phyloP scores from a whole-genome alignment of 1,139 yeast species.

The Suhomyces yuchorum region DNA sequence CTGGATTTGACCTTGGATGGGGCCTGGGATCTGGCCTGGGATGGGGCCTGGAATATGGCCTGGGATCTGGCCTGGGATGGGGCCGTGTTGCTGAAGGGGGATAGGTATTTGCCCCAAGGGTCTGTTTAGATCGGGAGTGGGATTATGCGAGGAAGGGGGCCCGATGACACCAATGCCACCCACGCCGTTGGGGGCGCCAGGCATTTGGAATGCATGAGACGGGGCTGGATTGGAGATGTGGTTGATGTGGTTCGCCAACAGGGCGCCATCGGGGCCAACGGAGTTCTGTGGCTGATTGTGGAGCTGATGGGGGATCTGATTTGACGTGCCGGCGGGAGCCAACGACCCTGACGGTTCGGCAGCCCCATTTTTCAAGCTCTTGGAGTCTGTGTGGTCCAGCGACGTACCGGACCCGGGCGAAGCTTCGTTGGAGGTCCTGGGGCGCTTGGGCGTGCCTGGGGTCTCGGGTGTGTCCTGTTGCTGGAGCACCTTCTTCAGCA shows the following conservation, averaged over 20 bases:
- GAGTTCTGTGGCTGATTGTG: not conserved
- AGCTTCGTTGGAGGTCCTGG: not conserved
- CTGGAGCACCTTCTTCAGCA: conserved; percentile 15
- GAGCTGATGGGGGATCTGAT: too few relatives aligned
- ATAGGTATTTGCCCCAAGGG: not conserved
- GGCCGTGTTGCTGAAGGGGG: not conserved
- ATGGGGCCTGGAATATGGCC: too few relatives aligned
- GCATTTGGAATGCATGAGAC: not conserved
- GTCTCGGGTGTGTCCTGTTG: not conserved
- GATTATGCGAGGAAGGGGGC: not conserved
- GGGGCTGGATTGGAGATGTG: not conserved
- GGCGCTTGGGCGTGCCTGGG: not conserved
- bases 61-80: not conserved
- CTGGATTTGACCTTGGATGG: not conserved
- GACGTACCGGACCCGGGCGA: not conserved
- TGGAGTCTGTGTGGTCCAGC: not conserved
- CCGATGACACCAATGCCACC: too few relatives aligned
- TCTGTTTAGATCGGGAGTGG: not conserved
- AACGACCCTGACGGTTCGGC: too few relatives aligned
- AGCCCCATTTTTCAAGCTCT: not conserved
- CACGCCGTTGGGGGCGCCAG: too few relatives aligned
- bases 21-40: not conserved
- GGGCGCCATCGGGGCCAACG: not conserved
- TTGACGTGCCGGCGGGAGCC: too few relatives aligned
- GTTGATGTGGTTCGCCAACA: not conserved